These are phyloP conservation scores for Collybia sp. DNA, from an alignment of 768 basidiomycete species.

Conservation along the genomic window DNA sequence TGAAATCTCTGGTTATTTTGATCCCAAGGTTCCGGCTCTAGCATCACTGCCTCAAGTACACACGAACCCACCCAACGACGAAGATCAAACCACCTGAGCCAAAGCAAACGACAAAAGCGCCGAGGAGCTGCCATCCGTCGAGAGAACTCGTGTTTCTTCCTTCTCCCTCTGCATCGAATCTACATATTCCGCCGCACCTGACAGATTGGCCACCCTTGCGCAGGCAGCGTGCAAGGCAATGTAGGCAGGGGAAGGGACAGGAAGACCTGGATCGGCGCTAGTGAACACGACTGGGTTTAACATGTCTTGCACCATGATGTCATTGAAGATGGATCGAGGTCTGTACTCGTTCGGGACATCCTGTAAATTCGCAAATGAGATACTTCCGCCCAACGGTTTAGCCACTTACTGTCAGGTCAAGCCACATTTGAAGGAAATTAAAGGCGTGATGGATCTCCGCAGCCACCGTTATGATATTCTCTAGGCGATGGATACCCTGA, in stretches of 20 bases:
- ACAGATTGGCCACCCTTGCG: neutral
- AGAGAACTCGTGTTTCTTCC: neutral
- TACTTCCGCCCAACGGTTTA: neutral
- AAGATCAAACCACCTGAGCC: too few species aligned
- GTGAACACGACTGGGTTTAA: neutral
- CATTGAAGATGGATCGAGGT: neutral
- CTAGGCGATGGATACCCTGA: conserved; percentile 4
- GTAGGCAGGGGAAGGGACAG: conserved; percentile 13
- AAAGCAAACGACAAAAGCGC: too few species aligned
- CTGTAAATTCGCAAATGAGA: neutral
- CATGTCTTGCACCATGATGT: neutral
- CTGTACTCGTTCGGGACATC: neutral
- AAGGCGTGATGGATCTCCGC: conserved; percentile 3
- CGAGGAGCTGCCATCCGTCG: too few species aligned
- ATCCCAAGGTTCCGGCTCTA: too few species aligned
- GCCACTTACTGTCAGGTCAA: conserved; percentile 6
- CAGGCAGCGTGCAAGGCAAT: neutral
- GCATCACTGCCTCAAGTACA: too few species aligned
- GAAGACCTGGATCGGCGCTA: neutral
- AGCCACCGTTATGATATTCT: conserved; percentile 5
- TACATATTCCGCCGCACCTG: neutral
- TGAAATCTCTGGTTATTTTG: too few species aligned
- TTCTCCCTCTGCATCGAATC: neutral
- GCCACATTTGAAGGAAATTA: conserved; percentile 5
- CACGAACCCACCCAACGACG: too few species aligned